Evolutionary conservation across 2,329 filamentous ascomycete genomes (phyloP).

Genomic region (Bertia moriformis): DNA sequence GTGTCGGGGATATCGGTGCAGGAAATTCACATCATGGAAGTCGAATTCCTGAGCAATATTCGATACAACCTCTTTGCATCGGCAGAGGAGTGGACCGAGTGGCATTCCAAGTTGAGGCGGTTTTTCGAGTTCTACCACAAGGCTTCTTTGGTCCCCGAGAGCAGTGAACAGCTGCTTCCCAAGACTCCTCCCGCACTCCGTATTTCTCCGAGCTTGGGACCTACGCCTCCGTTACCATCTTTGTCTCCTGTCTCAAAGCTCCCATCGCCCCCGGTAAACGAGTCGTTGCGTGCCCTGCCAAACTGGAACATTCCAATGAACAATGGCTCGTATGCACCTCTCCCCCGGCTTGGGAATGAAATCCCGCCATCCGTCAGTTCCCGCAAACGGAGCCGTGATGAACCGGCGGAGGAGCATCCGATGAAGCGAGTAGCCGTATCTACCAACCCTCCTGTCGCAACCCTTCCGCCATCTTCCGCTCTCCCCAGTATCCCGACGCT

Average conservation of each 20-base stretch:
- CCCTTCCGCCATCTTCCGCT: background rate
- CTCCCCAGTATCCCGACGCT: background rate
- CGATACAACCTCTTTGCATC: slow-evolving; percentile 83
- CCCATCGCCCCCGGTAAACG: slow-evolving; percentile 18
- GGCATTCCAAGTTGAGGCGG: slow-evolving; percentile 69
- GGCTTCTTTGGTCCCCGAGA: slow-evolving; percentile 19
- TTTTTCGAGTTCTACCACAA: slow-evolving; percentile 74
- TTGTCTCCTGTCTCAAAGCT: slow-evolving; percentile 12
- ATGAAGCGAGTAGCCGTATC: slow-evolving; percentile 19
- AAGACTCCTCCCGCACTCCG: background rate
- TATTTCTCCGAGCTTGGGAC: slow-evolving; percentile 1
- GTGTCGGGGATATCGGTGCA: slow-evolving; percentile 86
- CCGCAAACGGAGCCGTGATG: slow-evolving; percentile 40
- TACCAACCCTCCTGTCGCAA: background rate
- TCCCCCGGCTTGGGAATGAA: background rate
- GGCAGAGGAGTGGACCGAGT: slow-evolving; percentile 70
- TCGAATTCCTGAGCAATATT: slow-evolving; percentile 99
- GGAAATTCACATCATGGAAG: slow-evolving; percentile 98
- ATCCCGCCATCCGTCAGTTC: slow-evolving; percentile 9
- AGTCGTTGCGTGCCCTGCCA: slow-evolving; percentile 4
- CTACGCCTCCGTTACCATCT: slow-evolving; percentile 3
- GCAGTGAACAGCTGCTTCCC: background rate
- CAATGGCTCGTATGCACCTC: background rate
- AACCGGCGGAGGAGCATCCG: slow-evolving; percentile 30
- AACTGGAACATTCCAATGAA: background rate